Conservation (phyloP, 129 eudicot species). For the Artemisia tridentata region DNA sequence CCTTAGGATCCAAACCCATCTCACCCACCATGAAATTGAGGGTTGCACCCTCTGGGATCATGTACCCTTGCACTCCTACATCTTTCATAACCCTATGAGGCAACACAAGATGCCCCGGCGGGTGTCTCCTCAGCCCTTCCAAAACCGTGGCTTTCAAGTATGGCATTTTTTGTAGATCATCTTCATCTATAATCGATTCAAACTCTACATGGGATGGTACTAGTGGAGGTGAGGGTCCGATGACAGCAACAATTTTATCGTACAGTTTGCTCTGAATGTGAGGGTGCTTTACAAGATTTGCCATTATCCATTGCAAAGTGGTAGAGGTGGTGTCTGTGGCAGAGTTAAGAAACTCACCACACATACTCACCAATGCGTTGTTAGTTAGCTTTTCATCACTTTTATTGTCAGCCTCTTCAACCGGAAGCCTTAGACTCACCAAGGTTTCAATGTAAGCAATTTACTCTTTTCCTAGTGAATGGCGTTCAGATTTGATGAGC, state of each 20-base stretch:
- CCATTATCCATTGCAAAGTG: too few relatives aligned
- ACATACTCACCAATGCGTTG: slow-evolving; percentile 44
- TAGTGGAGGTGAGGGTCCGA: slow-evolving; percentile 29
- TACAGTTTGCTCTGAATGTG: too few relatives aligned
- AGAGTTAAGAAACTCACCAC: slow-evolving; percentile 55
- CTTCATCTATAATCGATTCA: too few relatives aligned
- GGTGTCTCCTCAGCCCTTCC: too few relatives aligned
- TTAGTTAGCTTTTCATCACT: slow-evolving; percentile 29
- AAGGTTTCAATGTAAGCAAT: slow-evolving; percentile 15
- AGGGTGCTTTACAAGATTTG: too few relatives aligned
- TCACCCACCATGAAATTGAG: slow-evolving; percentile 61
- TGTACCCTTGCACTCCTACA: slow-evolving; percentile 41
- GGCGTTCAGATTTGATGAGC: neutral
- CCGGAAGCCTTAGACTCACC: slow-evolving; percentile 25
- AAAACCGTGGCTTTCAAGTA: too few relatives aligned
- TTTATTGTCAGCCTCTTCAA: slow-evolving; percentile 26
- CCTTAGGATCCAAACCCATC: slow-evolving; percentile 55
- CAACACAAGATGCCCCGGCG: slow-evolving; percentile 53
- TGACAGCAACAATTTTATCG: slow-evolving; percentile 43
- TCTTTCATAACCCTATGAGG: slow-evolving; percentile 46
- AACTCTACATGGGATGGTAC: too few relatives aligned
- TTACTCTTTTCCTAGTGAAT: neutral
- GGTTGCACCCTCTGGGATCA: slow-evolving; percentile 36
- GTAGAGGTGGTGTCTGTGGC: slow-evolving; percentile 75
- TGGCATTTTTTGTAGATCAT: too few relatives aligned